phyloP scores from a whole-genome alignment of 2,329 filamentous ascomycete genomes.

The Fusarium guadeloupense region DNA sequence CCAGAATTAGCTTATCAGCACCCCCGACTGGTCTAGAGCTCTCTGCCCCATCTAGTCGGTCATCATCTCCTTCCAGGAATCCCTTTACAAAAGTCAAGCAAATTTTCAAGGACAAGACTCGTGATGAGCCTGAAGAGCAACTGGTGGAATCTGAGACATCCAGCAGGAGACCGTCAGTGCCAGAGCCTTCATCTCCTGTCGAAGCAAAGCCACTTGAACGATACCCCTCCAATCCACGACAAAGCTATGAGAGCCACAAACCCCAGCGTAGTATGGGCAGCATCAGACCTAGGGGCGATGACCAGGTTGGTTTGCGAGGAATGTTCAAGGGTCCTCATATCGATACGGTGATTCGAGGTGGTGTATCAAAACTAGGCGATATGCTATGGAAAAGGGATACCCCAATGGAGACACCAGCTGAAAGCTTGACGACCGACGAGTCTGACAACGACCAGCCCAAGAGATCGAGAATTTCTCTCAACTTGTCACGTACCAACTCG shows the following conservation, averaged over 20 bases:
- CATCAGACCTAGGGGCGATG: conserved; percentile 52
- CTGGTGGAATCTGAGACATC: conserved; percentile 48
- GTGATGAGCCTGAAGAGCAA: conserved; percentile 53
- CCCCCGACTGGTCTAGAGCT: conserved; percentile 70
- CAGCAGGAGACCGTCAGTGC: conserved; percentile 39
- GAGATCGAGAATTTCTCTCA: conserved; percentile 49
- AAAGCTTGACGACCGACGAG: conserved; percentile 57
- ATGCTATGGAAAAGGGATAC: conserved; percentile 65
- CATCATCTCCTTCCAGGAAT: conserved; percentile 70
- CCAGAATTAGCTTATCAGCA: conserved; percentile 60
- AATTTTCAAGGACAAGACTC: conserved; percentile 64
- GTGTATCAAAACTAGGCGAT: conserved; percentile 66
- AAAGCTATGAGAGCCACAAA: conserved; percentile 59
- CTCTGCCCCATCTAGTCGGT: conserved; percentile 70
- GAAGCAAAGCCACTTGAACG: conserved; percentile 49
- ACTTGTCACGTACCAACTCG: conserved; percentile 49
- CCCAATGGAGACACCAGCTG: conserved; percentile 46
- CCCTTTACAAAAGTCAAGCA: conserved; percentile 65
- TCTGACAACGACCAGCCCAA: conserved; percentile 57
- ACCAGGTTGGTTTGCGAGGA: conserved; percentile 58
- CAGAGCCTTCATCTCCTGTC: conserved; percentile 39
- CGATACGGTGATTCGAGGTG: conserved; percentile 72
- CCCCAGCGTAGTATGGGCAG: conserved; percentile 60
- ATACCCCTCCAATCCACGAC: conserved; percentile 42
- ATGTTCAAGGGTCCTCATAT: conserved; percentile 83